Base-by-base conservation (phyloP, 108 stramenopile genomes). In the Poteriospumella lacustris region DNA sequence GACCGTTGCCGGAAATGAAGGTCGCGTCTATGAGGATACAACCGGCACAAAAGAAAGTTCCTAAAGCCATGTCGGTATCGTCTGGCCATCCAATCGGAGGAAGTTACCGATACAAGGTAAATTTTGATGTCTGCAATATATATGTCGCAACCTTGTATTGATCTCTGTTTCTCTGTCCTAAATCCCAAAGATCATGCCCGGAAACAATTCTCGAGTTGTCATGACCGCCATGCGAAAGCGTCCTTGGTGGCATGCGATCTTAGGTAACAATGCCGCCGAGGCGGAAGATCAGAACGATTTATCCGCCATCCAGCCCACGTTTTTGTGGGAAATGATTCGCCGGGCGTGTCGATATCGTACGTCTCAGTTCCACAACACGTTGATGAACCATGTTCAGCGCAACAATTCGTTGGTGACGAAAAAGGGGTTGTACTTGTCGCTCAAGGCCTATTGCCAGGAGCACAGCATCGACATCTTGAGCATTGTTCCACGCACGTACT, bases 261-360 rank as follows among this genome's bases (percentile, higher is more conserved):
- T 64, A 26, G 28, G 33, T 64, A n/a, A n/a, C n/a, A n/a, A n/a
- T n/a, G n/a, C n/a, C n/a, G n/a, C n/a, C n/a, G n/a, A n/a, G n/a
- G 31, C 15, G 5, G 36, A 15, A 5, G 43, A 73, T 42, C 26
- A 73, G 28, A 31, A 73, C 3, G 12, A 24, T 3, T 19, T 40
- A 33, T 3, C 70, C 41, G 15, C 70, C n/a, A 31, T 24, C 5
- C 31, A 64, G 15, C 47, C 44, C 31, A 42, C 43, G 5, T 73
- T 73, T 38, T 5, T 73, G 3, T 73, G 70, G 70, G 70, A 73
- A 56, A 73, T 73, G 70, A 33, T 33, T 34, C 12, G 41, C 26
- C 26, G 36, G 9, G 26, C 70, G 36, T 9, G 9, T 9, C 26
- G 70, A 38, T 73, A 73, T 24, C 26, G 36, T 9, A 42, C 38